A percentile compares a stretch with the other conserved stretches of the same genome.
These are phyloP conservation scores for Monosporascus sp. DNA, from an alignment of 2,329 filamentous ascomycete species.

Conservation along the genomic window DNA sequence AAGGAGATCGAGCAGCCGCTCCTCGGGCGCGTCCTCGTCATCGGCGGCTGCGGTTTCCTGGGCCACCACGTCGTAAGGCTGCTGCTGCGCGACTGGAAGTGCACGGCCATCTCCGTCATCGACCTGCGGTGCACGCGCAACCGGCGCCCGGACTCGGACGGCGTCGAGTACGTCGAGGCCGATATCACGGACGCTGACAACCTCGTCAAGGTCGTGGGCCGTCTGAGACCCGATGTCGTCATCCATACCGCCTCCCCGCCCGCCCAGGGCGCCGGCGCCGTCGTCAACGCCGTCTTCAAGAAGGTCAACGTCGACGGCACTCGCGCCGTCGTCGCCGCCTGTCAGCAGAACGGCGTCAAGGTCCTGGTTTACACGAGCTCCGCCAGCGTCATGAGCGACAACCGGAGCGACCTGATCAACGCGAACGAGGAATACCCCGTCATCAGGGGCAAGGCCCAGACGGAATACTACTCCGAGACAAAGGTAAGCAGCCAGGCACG, in stretches of 20 bases:
- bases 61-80: conserved; percentile 77
- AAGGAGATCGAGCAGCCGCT: conserved; percentile 28
- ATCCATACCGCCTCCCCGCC: conserved; percentile 82
- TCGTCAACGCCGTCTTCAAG: conserved; percentile 59
- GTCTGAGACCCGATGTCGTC: conserved; percentile 71
- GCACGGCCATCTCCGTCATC: conserved; percentile 58
- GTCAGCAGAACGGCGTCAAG: conserved; percentile 64
- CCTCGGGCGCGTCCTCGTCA: conserved; percentile 68
- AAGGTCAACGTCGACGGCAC: conserved; percentile 90
- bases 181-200: conserved; percentile 66
- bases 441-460: conserved; percentile 63
- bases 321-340: conserved; percentile 67
- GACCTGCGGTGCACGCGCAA: conserved; percentile 69
- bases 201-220: conserved; percentile 58
- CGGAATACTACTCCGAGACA: conserved; percentile 83
- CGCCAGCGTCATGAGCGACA: conserved; percentile 81
- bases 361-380: conserved; percentile 89
- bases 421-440: conserved; percentile 79
- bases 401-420: conserved; percentile 70
- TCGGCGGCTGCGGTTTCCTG: conserved; percentile 80
- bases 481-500: conserved; percentile 54
- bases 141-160: conserved; percentile 49
- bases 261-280: conserved; percentile 45
- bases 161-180: conserved; percentile 65
- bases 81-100: conserved; percentile 56